Percentiles rank a stretch among this genome's conserved stretches.
phyloP scores from a whole-genome alignment of 352 stramenopile genomes.

The Phytophthora aleatoria region DNA sequence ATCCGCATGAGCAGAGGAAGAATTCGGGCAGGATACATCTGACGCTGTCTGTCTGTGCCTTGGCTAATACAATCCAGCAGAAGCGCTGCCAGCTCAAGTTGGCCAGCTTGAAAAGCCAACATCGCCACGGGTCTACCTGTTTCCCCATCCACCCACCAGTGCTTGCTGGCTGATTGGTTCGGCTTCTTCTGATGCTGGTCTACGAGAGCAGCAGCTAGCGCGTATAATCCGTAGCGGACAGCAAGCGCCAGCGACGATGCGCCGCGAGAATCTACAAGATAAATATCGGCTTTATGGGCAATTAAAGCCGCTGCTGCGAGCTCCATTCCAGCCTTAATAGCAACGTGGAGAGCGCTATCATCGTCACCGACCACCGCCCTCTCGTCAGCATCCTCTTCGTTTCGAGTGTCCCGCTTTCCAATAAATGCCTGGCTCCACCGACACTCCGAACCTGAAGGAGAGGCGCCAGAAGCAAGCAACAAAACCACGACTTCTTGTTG shows the following conservation, averaged over 20 bases:
- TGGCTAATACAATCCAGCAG: constrained; percentile 46
- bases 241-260: constrained; percentile 52
- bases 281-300: constrained; percentile 48
- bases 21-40: constrained; percentile 37
- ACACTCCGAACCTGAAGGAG: constrained; percentile 28
- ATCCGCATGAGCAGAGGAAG: constrained; percentile 57
- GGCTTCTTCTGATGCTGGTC: constrained; percentile 34
- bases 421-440: constrained; percentile 36
- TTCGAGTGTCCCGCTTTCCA: constrained; percentile 21
- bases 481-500: constrained; percentile 60
- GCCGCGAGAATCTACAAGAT: constrained; percentile 42
- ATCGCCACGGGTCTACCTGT: constrained; percentile 45
- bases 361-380: constrained; percentile 27
- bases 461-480: constrained; percentile 47
- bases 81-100: constrained; percentile 63
- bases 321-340: constrained; percentile 58
- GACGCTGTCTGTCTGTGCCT: constrained; percentile 29
- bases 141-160: constrained; percentile 58
- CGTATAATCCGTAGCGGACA: constrained; percentile 68
- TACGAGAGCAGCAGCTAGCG: constrained; percentile 39
- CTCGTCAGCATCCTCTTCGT: constrained; percentile 8
- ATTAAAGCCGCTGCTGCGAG: constrained; percentile 53
- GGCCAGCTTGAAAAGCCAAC: constrained; percentile 57
- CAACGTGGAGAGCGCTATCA: constrained; percentile 60
- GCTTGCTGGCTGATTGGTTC: constrained; percentile 13